Evolutionary conservation across 1,139 yeast species (phyloP), one percentile per base, ranked within the genome.

Genomic region (Suhomyces choctaworum): DNA sequence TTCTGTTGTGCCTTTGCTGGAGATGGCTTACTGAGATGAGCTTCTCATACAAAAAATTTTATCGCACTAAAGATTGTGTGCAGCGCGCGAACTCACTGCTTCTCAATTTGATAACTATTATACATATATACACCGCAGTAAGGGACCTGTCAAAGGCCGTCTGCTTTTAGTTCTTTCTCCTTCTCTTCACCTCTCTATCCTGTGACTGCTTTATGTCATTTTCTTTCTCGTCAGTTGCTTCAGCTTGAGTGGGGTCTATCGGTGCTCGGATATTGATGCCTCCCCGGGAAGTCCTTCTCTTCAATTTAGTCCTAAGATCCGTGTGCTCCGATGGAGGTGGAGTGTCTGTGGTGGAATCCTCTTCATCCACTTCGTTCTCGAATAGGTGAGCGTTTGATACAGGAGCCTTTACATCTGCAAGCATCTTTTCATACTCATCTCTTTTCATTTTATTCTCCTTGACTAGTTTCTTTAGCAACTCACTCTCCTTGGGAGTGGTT

Each of bases 401-500:
- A 2, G 59, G 59, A 29, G 48, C 46, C 27, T 47, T 54, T 7
- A 58, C 55, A 4, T 60, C 62, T 16, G 48, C 47, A 4, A 62
- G 31, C 30, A 62, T 42, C 25, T 47, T 43, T 22, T 58, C 54
- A 40, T 50, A 62, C n/a, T 60, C 63, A 13, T 48, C 61, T 52
- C 34, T 47, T 33, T 39, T 55, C 58, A 34, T 46, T 32, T 32
- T 47, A 24, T 64, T 64, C 28, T 50, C 56, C 28, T 51, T 51
- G 7, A 62, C 55, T 16, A 62, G 39, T 37, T 60, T 62, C 34
- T 59, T 60, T 60, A 62, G 56, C 16, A 62, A 44, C 21, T 28
- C 41, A 21, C 41, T 38, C 26, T 38, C 41, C 15, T 25, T 20
- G 10, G 33, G 23, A n/a, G 29, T 17, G 10, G 11, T 10, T n/a